Percentiles rank a stretch among this genome's conserved stretches.
Conservation (phyloP, 2,329 filamentous ascomycete species). For the Nannizziopsis arthrosporioides region DNA sequence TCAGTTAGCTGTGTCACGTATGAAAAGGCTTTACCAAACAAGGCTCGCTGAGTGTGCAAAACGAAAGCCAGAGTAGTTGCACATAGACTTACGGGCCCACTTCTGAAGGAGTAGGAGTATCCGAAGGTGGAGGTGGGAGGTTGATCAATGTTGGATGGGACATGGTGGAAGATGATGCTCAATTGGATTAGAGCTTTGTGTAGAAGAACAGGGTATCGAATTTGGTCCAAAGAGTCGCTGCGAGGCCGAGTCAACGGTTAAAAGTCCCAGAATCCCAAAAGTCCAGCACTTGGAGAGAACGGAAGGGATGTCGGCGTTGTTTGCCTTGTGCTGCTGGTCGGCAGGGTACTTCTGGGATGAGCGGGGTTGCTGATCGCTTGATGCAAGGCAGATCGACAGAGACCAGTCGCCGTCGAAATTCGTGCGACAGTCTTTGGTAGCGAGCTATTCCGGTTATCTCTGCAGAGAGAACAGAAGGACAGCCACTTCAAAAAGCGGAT, state of each 20-base stretch:
- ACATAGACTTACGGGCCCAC: slow-evolving; percentile 58
- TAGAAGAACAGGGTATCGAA: neutral
- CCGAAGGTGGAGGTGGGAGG: slow-evolving; percentile 68
- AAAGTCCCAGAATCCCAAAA: too few relatives aligned
- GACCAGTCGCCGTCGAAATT: neutral
- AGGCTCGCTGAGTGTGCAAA: slow-evolving; percentile 7
- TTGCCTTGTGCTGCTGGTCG: too few relatives aligned
- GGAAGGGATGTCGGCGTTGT: too few relatives aligned
- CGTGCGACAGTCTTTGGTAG: neutral
- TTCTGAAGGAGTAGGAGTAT: slow-evolving; percentile 76
- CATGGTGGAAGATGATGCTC: slow-evolving; percentile 52
- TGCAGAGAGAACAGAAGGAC: neutral
- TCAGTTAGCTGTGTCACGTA: slow-evolving; percentile 11
- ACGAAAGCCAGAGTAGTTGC: neutral
- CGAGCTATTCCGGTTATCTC: neutral
- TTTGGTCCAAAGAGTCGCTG: too few relatives aligned
- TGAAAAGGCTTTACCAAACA: neutral
- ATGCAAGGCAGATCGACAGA: neutral
- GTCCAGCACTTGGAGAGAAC: too few relatives aligned
- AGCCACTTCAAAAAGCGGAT: neutral
- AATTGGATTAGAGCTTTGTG: slow-evolving; percentile 15
- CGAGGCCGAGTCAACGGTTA: too few relatives aligned
- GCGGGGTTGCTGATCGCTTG: neutral
- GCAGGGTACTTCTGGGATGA: neutral
- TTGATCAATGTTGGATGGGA: slow-evolving; percentile 65